These are phyloP conservation scores for Camellia japonica DNA, from an alignment of 148 eudicot genomes.

Conservation along the genomic window DNA sequence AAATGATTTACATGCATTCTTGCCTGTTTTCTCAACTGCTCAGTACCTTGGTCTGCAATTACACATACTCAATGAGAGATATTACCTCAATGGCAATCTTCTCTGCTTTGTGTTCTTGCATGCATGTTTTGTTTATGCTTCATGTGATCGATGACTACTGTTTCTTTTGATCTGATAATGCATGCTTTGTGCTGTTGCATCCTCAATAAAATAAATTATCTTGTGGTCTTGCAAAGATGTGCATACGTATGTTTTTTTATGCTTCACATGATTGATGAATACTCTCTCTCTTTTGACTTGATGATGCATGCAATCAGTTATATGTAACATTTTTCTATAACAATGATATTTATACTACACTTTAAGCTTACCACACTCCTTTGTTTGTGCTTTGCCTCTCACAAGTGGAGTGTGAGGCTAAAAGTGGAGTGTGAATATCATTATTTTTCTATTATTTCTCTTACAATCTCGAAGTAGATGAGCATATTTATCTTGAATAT, in stretches of 20 bases:
- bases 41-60: background rate
- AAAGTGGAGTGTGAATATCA: too few species aligned
- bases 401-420: too few species aligned
- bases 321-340: background rate
- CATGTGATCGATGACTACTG: background rate
- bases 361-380: too few species aligned
- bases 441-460: background rate
- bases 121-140: background rate
- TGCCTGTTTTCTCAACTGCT: conserved; percentile 10
- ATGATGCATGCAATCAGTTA: background rate
- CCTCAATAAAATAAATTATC: background rate
- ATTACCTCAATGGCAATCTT: background rate
- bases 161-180: background rate
- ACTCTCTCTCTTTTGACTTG: background rate
- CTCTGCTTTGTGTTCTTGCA: background rate
- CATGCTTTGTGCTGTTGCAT: background rate
- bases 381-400: too few species aligned
- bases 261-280: background rate
- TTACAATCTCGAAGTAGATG: background rate
- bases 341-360: too few species aligned
- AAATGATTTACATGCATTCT: background rate
- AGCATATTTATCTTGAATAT: background rate
- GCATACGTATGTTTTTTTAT: background rate
- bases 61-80: background rate
- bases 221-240: background rate